Evolutionary conservation across 23 red algal species (phyloP).

Genomic region (Gracilaria domingensis): DNA sequence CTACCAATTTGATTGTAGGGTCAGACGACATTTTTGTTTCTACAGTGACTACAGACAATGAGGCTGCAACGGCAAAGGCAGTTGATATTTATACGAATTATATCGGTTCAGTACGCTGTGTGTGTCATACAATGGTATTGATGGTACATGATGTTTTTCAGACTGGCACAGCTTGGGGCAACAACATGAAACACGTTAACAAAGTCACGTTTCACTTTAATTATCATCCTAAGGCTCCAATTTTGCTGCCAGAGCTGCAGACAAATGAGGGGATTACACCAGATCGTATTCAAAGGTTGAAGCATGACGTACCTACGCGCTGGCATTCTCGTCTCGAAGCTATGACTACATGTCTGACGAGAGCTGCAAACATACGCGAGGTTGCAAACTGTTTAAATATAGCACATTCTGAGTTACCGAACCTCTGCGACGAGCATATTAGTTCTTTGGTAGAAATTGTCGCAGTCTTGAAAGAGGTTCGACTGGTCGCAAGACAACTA

Average conservation of each 20-base stretch:
- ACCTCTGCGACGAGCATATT: not conserved
- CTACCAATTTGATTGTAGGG: not conserved
- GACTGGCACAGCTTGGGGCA: not conserved
- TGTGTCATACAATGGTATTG: not conserved
- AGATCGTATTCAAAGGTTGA: conserved; percentile 8
- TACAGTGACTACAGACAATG: too few species aligned
- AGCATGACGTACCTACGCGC: conserved; percentile 36
- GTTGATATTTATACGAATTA: too few species aligned
- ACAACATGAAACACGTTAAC: conserved; percentile 2
- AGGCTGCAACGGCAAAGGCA: too few species aligned
- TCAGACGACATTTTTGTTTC: not conserved
- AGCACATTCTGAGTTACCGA: not conserved
- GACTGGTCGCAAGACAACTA: conserved; percentile 1
- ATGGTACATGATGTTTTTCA: conserved; percentile 17
- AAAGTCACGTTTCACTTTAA: conserved; percentile 9
- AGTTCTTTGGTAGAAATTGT: not conserved
- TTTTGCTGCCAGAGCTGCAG: not conserved
- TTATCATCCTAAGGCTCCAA: too few species aligned
- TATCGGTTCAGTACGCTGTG: too few species aligned
- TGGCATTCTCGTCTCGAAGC: too few species aligned
- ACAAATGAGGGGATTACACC: not conserved
- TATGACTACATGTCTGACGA: not conserved
- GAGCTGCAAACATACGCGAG: not conserved
- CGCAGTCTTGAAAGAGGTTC: conserved; percentile 1
- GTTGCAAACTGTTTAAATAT: not conserved